Evolutionary conservation across 139 green algal genomes (phyloP).

Genomic region (Chlamydomonas incerta): DNA sequence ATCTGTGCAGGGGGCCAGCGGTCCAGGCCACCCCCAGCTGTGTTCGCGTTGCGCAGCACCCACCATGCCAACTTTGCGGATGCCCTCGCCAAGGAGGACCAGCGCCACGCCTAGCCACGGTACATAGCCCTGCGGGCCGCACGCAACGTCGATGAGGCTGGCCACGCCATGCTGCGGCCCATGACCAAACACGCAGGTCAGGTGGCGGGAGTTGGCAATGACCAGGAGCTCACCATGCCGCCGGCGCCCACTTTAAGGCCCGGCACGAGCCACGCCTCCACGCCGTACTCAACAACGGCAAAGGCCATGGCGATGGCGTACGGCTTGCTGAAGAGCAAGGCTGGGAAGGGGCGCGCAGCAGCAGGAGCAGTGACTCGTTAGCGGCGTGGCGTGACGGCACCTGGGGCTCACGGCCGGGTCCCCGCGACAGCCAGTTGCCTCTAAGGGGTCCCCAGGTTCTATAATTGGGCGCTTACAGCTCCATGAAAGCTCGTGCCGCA

Average conservation of each 20-base stretch:
- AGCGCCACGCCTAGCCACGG: slow-evolving; percentile 22
- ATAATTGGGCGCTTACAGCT: slow-evolving; percentile 58
- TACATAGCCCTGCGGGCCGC: not conserved
- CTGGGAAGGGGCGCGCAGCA: slow-evolving; percentile 1
- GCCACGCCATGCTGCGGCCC: too few relatives aligned
- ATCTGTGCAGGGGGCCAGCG: too few relatives aligned
- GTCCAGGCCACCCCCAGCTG: not conserved
- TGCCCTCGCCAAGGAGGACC: slow-evolving; percentile 39
- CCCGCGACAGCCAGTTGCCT: too few relatives aligned
- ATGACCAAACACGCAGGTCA: too few relatives aligned
- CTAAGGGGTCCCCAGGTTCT: not conserved
- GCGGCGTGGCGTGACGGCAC: too few relatives aligned
- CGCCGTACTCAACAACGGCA: slow-evolving; percentile 33
- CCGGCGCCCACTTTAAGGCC: slow-evolving; percentile 6
- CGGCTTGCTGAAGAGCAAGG: slow-evolving; percentile 48
- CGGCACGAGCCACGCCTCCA: slow-evolving; percentile 32
- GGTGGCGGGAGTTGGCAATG: not conserved
- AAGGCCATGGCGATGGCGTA: slow-evolving; percentile 50
- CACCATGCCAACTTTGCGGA: slow-evolving; percentile 54
- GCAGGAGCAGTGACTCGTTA: too few relatives aligned
- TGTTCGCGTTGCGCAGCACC: not conserved
- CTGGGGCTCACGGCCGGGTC: too few relatives aligned
- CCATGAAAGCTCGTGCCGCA: slow-evolving; percentile 59
- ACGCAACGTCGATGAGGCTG: too few relatives aligned
- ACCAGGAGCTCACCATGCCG: not conserved